Conservation (phyloP, 805 yeast genomes). For the Jamesozyma spencerorum region DNA sequence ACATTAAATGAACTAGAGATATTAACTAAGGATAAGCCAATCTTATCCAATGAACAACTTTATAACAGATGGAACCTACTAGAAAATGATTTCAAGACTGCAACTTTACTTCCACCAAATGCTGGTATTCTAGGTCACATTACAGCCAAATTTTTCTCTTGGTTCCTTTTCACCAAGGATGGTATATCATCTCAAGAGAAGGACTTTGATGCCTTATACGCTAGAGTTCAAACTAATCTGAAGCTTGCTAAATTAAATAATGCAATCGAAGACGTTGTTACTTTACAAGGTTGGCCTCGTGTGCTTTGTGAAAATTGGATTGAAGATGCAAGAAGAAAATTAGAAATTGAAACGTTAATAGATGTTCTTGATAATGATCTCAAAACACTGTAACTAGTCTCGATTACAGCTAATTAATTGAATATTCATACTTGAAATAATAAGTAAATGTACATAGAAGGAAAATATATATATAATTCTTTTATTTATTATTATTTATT, state of each 20-base stretch:
- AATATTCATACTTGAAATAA: not conserved
- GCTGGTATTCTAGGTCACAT: constrained; percentile 93
- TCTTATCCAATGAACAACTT: constrained; percentile 69
- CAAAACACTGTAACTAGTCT: constrained; percentile 33
- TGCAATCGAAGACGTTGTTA: constrained; percentile 88
- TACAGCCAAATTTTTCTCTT: constrained; percentile 68
- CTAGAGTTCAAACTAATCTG: constrained; percentile 71
- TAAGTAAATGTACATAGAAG: no score
- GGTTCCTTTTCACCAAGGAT: constrained; percentile 62
- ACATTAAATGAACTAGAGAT: constrained; percentile 39
- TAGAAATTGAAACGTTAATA: constrained; percentile 77
- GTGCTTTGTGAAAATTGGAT: constrained; percentile 89
- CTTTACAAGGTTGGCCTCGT: constrained; percentile 88
- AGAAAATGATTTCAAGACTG: constrained; percentile 78
- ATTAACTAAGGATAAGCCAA: constrained; percentile 36
- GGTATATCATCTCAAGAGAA: constrained; percentile 60
- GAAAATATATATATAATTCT: no score
- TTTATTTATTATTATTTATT: no score
- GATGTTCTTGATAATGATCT: constrained; percentile 60
- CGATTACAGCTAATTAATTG: not conserved
- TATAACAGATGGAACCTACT: constrained; percentile 71
- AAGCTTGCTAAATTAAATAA: constrained; percentile 67
- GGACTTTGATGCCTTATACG: constrained; percentile 82
- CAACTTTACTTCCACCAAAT: constrained; percentile 84
- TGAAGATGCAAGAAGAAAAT: constrained; percentile 74